Conservation (phyloP, 2,329 filamentous ascomycete species). For the Lasiodiplodia sp. region DNA sequence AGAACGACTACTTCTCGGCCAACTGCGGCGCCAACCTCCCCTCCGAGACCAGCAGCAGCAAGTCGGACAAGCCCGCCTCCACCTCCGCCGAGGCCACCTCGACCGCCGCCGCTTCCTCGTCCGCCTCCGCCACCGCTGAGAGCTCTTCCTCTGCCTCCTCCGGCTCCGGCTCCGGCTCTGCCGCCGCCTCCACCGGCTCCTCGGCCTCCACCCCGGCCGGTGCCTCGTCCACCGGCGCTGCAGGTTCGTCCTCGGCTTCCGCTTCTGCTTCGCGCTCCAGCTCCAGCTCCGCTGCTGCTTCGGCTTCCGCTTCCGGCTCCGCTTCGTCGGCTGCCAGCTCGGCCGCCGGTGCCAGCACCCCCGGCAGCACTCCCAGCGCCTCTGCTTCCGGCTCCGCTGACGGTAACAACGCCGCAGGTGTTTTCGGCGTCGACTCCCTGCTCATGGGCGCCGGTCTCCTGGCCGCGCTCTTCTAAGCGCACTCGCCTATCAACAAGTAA, state of each 20-base stretch:
- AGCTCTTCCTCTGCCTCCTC: background rate
- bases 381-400: constrained; percentile 1
- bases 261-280: background rate
- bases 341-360: background rate
- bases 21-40: constrained; percentile 21
- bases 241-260: background rate
- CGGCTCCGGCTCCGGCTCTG: background rate
- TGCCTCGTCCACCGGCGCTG: background rate
- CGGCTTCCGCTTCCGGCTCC: background rate
- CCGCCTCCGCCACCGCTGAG: background rate
- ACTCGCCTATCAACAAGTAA: background rate
- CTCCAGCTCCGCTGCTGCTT: background rate
- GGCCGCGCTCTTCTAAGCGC: constrained; percentile 21
- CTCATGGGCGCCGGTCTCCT: constrained; percentile 19
- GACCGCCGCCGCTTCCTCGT: background rate
- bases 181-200: background rate
- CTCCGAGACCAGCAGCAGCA: constrained; percentile 18
- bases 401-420: background rate
- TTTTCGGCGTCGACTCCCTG: constrained; percentile 12
- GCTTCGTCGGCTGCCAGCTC: background rate
- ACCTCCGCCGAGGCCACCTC: constrained; percentile 17
- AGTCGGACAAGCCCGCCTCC: constrained; percentile 16
- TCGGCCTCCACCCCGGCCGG: background rate
- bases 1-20: constrained; percentile 25
- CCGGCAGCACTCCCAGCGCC: background rate